Evolutionary conservation across 164 flowering plant genomes (phyloP).

Genomic region (Magnolia kwangsiensis): DNA sequence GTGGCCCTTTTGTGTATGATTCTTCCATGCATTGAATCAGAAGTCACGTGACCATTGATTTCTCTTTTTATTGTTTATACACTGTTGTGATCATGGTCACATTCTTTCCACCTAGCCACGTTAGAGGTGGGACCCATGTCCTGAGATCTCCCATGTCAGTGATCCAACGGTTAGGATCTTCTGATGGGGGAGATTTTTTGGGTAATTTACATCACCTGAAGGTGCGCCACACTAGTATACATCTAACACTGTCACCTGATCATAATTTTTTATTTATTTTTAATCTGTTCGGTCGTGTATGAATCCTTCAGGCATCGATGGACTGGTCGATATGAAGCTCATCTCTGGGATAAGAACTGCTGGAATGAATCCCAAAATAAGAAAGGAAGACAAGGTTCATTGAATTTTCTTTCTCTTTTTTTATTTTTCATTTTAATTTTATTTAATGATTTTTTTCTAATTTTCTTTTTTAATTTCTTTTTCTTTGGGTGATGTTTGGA

Average conservation of each 20-base stretch:
- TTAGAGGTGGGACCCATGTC: too few species aligned
- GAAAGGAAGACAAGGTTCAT: conserved; percentile 88
- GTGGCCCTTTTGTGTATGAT: too few species aligned
- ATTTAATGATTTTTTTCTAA: background rate
- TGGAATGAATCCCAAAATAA: conserved; percentile 88
- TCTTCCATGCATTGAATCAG: too few species aligned
- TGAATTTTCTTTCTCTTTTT: background rate
- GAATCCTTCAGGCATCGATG: conserved; percentile 66
- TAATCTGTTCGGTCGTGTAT: background rate
- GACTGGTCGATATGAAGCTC: conserved; percentile 95
- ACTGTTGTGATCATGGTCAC: too few species aligned
- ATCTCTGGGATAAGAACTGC: conserved; percentile 91
- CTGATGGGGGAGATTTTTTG: too few species aligned
- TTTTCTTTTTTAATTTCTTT: background rate
- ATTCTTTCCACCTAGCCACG: too few species aligned
- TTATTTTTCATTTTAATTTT: background rate
- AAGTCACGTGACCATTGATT: too few species aligned
- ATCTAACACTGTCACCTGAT: background rate
- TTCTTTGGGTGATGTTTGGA: conserved; percentile 7
- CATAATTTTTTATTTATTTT: background rate
- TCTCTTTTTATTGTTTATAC: too few species aligned
- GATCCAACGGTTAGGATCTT: too few species aligned
- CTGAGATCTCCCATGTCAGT: too few species aligned
- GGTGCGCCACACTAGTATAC: too few species aligned
- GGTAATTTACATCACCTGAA: too few species aligned